Evolutionary conservation across 2,329 filamentous ascomycete species (phyloP), one percentile per base, ranked within the genome.

Genomic region (Acrocalymma vagum): DNA sequence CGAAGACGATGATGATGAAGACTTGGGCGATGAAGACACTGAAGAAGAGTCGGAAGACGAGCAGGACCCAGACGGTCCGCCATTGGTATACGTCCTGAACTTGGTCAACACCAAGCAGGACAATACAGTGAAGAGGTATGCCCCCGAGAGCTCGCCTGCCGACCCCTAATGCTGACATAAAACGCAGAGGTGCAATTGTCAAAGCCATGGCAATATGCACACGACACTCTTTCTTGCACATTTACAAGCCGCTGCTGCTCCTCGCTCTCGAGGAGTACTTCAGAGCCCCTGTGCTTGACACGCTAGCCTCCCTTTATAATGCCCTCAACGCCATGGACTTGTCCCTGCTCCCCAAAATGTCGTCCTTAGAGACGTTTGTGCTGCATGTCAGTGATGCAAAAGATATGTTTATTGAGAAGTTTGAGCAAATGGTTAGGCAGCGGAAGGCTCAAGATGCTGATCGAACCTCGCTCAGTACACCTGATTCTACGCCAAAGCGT

Each of bases 161-260:
- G 15, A 13, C 22, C 20, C 33, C 32, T 24, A 16, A 35, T 22
- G 42, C 53, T 60, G 23, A 59, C 48, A 31, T 34, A 16, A 22
- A 30, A n/a, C n/a, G 18, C 47, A 86, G 94, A 80, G 94, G 94
- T 43, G 94, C 94, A 14, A 81, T 96, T 33, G 93, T 97, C 43
- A 97, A 97, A 69, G 90, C 94, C 27, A 99, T 99, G 94, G 94
- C 94, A 20, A 96, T 99, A 56, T 99, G 94, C 76, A 99, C 94
- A 6, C 81, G 94, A 28, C 94, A 99, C 76, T 92, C 94, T 3
- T 99, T 99, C 71, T 75, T 99, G 55, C 94, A 99, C 72, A 99
- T 99, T 51, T 99, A 99, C 77, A 99, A 99, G 88, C 94, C 94
- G 18, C 79, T 99, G 25, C 78, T 99, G 35, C 77, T 99, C 24